Evolutionary conservation across 345 rosid species (phyloP).

Genomic region (Orychophragmus violaceus): DNA sequence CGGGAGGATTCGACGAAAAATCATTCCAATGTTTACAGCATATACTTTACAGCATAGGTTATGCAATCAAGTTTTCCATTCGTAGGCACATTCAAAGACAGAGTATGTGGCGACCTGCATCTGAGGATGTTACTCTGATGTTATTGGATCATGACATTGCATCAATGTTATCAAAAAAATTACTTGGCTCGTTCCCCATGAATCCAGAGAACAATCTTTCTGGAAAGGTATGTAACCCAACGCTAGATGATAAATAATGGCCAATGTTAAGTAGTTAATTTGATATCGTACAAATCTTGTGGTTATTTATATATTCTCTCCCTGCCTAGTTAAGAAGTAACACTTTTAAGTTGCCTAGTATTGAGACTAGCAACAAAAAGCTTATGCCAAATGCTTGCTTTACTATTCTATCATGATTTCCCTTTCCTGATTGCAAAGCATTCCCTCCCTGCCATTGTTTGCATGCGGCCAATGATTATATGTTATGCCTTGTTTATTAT

Average conservation of each 20-base stretch:
- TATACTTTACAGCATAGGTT: slow-evolving; percentile 57
- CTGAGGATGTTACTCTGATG: slow-evolving; percentile 30
- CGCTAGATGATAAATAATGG: not conserved
- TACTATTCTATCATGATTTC: not conserved
- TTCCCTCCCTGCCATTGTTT: too few species aligned
- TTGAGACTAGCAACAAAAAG: too few species aligned
- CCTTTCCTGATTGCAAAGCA: slow-evolving; percentile 1
- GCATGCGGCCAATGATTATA: not conserved
- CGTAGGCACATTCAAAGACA: slow-evolving; percentile 27
- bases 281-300: too few species aligned
- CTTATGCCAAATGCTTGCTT: too few species aligned
- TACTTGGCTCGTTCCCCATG: slow-evolving; percentile 55
- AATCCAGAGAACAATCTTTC: slow-evolving; percentile 38
- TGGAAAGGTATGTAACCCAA: slow-evolving; percentile 41
- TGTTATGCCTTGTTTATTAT: not conserved
- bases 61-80: slow-evolving; percentile 43
- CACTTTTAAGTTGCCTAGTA: too few species aligned
- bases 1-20: slow-evolving; percentile 39
- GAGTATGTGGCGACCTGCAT: slow-evolving; percentile 16
- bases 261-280: not conserved
- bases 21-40: slow-evolving; percentile 56
- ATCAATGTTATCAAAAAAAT: slow-evolving; percentile 48
- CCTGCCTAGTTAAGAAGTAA: not conserved
- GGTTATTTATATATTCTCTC: slow-evolving; percentile 5
- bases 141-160: slow-evolving; percentile 42